A percentile compares a stretch with the other conserved stretches of the same genome.
These are phyloP conservation scores for Sarocladium brachiariae DNA, from an alignment of 2,329 filamentous ascomycete species.

Conservation along the genomic window DNA sequence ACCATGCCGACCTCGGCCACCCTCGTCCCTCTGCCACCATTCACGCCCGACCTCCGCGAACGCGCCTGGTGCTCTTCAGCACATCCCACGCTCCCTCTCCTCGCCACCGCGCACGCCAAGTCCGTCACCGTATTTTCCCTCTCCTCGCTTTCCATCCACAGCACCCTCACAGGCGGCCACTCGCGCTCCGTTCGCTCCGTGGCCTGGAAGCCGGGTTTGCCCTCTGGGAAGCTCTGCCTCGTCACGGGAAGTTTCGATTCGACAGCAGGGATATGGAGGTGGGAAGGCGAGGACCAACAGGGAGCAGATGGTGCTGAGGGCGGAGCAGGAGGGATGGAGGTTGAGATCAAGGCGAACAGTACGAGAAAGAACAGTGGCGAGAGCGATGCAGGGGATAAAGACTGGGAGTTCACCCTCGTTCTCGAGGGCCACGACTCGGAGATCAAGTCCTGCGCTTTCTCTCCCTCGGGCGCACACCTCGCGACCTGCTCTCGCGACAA, in stretches of 20 bases:
- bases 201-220: slow-evolving; percentile 75
- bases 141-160: slow-evolving; percentile 70
- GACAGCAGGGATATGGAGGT: slow-evolving; percentile 78
- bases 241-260: slow-evolving; percentile 93
- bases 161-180: slow-evolving; percentile 77
- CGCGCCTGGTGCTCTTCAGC: slow-evolving; percentile 83
- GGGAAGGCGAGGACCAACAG: slow-evolving; percentile 43
- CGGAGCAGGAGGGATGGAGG: slow-evolving; percentile 29
- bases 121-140: slow-evolving; percentile 87
- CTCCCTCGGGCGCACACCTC: slow-evolving; percentile 66
- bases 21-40: slow-evolving; percentile 39
- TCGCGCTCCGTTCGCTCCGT: slow-evolving; percentile 80
- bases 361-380: slow-evolving; percentile 23
- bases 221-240: slow-evolving; percentile 61
- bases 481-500: slow-evolving; percentile 92
- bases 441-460: slow-evolving; percentile 75
- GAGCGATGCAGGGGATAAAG: slow-evolving; percentile 56
- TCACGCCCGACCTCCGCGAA: slow-evolving; percentile 52
- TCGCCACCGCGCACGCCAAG: slow-evolving; percentile 85
- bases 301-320: slow-evolving; percentile 23
- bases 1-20: slow-evolving; percentile 21
- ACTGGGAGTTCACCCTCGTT: slow-evolving; percentile 89
- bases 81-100: slow-evolving; percentile 78
- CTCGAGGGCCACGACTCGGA: slow-evolving; percentile 94
- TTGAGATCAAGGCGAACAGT: slow-evolving; percentile 31